phyloP scores from a whole-genome alignment of 2,329 filamentous ascomycete genomes.

The Claviceps purpurea region DNA sequence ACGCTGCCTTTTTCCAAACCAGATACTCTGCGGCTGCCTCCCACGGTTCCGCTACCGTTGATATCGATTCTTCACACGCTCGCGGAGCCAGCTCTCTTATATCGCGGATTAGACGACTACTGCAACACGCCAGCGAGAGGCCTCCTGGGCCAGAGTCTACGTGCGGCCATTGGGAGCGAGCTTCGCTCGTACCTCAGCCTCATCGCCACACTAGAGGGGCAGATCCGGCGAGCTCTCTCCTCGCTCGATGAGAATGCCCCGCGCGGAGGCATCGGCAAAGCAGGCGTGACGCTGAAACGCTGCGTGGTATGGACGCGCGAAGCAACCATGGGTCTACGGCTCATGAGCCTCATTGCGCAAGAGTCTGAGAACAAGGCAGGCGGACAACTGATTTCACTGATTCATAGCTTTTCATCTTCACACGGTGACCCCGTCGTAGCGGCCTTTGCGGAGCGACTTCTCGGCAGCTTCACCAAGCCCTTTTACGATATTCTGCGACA shows the following conservation, averaged over 20 bases:
- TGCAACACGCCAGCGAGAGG: constrained; percentile 70
- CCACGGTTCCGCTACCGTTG: constrained; percentile 68
- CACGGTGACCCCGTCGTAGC: constrained; percentile 93
- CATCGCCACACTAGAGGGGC: constrained; percentile 82
- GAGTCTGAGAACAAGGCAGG: constrained; percentile 73
- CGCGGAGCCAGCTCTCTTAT: constrained; percentile 88
- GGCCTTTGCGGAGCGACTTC: constrained; percentile 78
- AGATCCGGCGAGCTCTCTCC: constrained; percentile 72
- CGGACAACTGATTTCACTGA: constrained; percentile 83
- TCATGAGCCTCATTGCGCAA: constrained; percentile 91
- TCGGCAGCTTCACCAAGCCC: constrained; percentile 76
- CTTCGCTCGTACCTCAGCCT: constrained; percentile 80
- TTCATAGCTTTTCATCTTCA: constrained; percentile 84
- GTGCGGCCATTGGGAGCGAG: constrained; percentile 74
- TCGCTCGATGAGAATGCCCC: constrained; percentile 57
- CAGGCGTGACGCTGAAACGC: constrained; percentile 84
- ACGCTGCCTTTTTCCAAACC: constrained; percentile 64
- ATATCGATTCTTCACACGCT: constrained; percentile 78
- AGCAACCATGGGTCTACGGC: constrained; percentile 82
- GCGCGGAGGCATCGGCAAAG: constrained; percentile 62
- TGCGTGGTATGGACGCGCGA: constrained; percentile 97
- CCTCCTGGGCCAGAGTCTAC: constrained; percentile 80
- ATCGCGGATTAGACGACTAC: constrained; percentile 66
- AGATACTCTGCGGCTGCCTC: constrained; percentile 60
- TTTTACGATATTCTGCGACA: constrained; percentile 94